Base-by-base conservation (phyloP, 495 filamentous ascomycete species). In the Xanthoparmelia taractica region DNA sequence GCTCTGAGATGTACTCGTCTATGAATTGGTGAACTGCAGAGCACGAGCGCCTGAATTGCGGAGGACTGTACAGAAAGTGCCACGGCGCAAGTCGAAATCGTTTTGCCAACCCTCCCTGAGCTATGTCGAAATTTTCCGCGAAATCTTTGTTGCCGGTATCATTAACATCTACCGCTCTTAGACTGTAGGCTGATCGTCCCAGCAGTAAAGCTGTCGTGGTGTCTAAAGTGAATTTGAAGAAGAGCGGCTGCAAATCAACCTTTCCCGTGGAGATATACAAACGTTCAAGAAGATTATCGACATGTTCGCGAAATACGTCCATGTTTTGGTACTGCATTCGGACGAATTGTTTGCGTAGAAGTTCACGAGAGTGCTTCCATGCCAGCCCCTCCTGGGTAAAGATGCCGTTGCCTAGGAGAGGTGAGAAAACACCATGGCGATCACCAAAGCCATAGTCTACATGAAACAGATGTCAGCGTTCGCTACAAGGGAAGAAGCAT, bases 311-410 rank as follows among this genome's bases (percentile, higher is more conserved):
- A 59, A 82, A 77, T 45, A 73, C 74, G 20, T 72, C 67, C 20
- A 80, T 64, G 48, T 82, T 73, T 18, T 63, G 43, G 60, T 74
- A 68, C 78, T 67, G 70, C 4, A 61, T 65, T 25, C 70, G 67
- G 10, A 72, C 66, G 61, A 84, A 82, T 47, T 77, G 75, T 5
- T 66, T 77, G 3, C 76, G 72, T 8, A 85, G 72, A 7, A 83
- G 69, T 36, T 78, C 76, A 25, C 82, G 72, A 0, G 78, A 82
- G 38, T 75, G 77, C 61, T 76, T 76, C 82, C 83, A 86, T 4
- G 71, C 59, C 48, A 58, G 43, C 0, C 83, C 81, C 34, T 84
- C 79, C 55, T 80, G 76, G 15, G 58, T 65, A 50, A 73, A 74
- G 45, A 73, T 75, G 29, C 71, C 71, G 12, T 69, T 65, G 31